Percentiles rank a stretch among this genome's conserved stretches.
Conservation (phyloP, 805 yeast genomes). For the Candida loeiensis region DNA sequence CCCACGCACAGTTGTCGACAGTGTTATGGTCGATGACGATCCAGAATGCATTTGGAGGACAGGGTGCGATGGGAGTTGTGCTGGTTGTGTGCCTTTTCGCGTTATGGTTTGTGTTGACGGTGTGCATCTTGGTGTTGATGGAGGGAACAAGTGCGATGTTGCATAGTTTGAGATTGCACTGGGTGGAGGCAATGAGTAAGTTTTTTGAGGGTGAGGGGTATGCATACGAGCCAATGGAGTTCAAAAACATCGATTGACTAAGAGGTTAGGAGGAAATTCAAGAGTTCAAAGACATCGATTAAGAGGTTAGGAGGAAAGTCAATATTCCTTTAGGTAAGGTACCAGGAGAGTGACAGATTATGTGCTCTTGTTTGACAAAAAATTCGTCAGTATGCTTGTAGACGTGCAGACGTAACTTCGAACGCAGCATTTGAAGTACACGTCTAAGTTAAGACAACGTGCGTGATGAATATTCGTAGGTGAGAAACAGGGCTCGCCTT, state of each 20-base stretch:
- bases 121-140: constrained; percentile 89
- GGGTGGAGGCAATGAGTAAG: constrained; percentile 99
- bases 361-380: too few relatives aligned
- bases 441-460: too few relatives aligned
- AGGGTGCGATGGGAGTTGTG: constrained; percentile 65
- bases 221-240: constrained; percentile 84
- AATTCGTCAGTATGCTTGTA: too few relatives aligned
- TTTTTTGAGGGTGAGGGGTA: constrained; percentile 96
- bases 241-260: constrained; percentile 30
- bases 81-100: constrained; percentile 80
- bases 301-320: too few relatives aligned
- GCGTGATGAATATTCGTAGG: too few relatives aligned
- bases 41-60: constrained; percentile 64
- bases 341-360: too few relatives aligned
- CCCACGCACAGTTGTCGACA: constrained; percentile 93
- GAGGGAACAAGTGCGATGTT: constrained; percentile 99
- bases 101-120: constrained; percentile 92
- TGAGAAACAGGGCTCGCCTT: too few relatives aligned
- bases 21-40: constrained; percentile 97
- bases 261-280: neutral
- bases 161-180: constrained; percentile 95
- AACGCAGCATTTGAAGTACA: too few relatives aligned
- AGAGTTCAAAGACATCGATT: too few relatives aligned
- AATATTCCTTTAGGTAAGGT: too few relatives aligned
- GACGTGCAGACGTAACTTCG: too few relatives aligned